These are phyloP conservation scores for Silene coronaria DNA, from an alignment of 179 eudicot genomes.

Conservation along the genomic window DNA sequence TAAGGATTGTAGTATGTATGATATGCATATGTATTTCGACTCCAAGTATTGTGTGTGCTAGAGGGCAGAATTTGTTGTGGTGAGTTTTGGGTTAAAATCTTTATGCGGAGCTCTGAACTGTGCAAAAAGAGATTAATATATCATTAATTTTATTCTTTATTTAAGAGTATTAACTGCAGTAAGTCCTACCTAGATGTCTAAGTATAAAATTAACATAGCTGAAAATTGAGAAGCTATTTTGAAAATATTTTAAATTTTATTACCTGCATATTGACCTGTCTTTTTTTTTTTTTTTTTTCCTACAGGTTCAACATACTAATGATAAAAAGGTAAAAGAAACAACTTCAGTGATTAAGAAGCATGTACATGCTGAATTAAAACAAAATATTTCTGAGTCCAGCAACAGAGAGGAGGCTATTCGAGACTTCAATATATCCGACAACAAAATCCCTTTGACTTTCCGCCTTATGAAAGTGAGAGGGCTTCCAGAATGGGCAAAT, in stretches of 20 bases:
- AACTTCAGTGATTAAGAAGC: slow-evolving; percentile 16
- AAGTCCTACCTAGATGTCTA: not conserved
- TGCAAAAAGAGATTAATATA: not conserved
- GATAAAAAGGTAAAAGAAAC: slow-evolving; percentile 27
- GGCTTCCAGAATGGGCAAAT: slow-evolving; percentile 81
- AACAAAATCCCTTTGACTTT: slow-evolving; percentile 54
- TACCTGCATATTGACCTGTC: not conserved
- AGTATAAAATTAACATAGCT: not conserved
- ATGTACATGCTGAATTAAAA: slow-evolving; percentile 22
- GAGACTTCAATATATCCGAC: slow-evolving; percentile 41
- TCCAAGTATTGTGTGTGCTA: no score
- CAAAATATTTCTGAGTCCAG: slow-evolving; percentile 15
- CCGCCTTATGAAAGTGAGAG: slow-evolving; percentile 68
- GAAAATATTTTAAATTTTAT: not conserved
- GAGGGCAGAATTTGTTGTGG: not conserved
- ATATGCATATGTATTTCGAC: no score
- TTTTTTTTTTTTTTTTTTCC: slow-evolving; percentile 16
- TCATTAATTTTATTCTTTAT: not conserved
- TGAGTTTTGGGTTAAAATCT: not conserved
- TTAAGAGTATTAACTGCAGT: not conserved
- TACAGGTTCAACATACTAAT: slow-evolving; percentile 26
- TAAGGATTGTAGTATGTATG: no score
- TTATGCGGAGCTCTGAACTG: not conserved
- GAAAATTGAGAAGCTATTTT: not conserved
- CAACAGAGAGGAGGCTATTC: slow-evolving; percentile 45